Evolutionary conservation across 768 basidiomycete species (phyloP).

Genomic region (Boletus subcaerulescens): DNA sequence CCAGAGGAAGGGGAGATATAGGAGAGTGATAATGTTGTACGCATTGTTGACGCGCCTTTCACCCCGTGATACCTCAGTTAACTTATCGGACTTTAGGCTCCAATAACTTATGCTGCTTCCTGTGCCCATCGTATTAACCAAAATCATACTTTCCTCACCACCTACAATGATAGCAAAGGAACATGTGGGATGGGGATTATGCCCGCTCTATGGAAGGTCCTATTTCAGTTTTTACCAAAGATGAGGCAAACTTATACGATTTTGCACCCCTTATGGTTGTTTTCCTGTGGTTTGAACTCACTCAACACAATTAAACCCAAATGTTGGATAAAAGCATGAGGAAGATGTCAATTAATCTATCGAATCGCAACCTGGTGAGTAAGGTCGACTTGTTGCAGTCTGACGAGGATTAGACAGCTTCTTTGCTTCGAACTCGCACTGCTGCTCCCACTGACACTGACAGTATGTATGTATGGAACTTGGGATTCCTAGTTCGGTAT

Average conservation of each 20-base stretch:
- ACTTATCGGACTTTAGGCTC: constrained; percentile 1
- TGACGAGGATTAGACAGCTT: background rate
- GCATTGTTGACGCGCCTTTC: background rate
- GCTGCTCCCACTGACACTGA: too few relatives aligned
- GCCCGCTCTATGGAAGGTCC: background rate
- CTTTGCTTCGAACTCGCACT: background rate
- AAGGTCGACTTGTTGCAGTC: background rate
- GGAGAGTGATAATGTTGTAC: constrained; percentile 19
- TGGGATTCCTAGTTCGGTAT: too few relatives aligned
- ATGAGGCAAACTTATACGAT: constrained; percentile 6
- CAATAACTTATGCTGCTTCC: background rate
- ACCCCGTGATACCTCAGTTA: background rate
- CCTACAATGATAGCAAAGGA: background rate
- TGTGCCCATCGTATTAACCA: background rate
- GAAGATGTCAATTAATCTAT: background rate
- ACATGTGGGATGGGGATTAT: constrained; percentile 1
- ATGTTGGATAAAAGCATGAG: background rate
- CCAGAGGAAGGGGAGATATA: constrained; percentile 89
- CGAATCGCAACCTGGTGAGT: constrained; percentile 7
- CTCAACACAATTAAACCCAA: background rate
- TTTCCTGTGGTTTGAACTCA: background rate
- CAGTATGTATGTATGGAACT: too few relatives aligned
- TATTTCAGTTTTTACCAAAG: background rate
- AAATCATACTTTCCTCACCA: constrained; percentile 1
- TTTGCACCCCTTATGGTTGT: background rate